Percentiles rank a stretch among this genome's conserved stretches.
phyloP scores from a whole-genome alignment of 305 asterid species.

The Stenogyne calaminthoides region DNA sequence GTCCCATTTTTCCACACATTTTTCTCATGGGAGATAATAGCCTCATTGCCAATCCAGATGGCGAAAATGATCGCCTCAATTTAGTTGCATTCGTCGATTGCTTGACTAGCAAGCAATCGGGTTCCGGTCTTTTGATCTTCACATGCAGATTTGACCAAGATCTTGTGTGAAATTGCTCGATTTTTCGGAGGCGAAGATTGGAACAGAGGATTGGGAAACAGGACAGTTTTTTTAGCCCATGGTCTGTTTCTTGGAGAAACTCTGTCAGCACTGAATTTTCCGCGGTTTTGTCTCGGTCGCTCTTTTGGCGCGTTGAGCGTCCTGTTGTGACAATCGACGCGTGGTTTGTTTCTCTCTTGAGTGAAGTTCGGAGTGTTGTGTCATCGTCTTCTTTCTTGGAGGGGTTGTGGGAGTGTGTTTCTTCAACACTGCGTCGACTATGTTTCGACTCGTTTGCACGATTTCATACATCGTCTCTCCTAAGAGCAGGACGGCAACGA shows the following conservation, averaged over 20 bases:
- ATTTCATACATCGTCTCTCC: conserved; percentile 75
- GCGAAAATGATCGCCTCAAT: conserved; percentile 35
- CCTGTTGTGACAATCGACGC: conserved; percentile 15
- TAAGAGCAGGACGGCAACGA: conserved; percentile 77
- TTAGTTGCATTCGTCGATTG: conserved; percentile 12
- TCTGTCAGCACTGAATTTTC: conserved; percentile 56
- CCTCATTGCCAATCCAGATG: conserved; percentile 32
- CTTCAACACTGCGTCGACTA: conserved; percentile 46
- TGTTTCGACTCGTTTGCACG: conserved; percentile 52
- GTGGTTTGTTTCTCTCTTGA: conserved; percentile 55
- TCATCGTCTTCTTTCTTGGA: conserved; percentile 31
- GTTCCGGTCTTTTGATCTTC: background rate
- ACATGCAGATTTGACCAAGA: conserved; percentile 55
- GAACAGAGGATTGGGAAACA: conserved; percentile 66
- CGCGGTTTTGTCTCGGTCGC: conserved; percentile 43
- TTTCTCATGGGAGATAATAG: conserved; percentile 34
- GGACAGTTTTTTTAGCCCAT: conserved; percentile 67
- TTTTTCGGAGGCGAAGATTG: conserved; percentile 48
- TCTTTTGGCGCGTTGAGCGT: background rate
- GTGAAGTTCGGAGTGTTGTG: conserved; percentile 39
- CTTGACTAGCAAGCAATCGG: conserved; percentile 7
- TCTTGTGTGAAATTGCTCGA: conserved; percentile 56
- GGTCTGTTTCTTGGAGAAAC: conserved; percentile 70
- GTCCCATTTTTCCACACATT: conserved; percentile 46
- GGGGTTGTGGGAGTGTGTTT: conserved; percentile 61